phyloP scores from a whole-genome alignment of 495 filamentous ascomycete species.

The Trichoderma virens region DNA sequence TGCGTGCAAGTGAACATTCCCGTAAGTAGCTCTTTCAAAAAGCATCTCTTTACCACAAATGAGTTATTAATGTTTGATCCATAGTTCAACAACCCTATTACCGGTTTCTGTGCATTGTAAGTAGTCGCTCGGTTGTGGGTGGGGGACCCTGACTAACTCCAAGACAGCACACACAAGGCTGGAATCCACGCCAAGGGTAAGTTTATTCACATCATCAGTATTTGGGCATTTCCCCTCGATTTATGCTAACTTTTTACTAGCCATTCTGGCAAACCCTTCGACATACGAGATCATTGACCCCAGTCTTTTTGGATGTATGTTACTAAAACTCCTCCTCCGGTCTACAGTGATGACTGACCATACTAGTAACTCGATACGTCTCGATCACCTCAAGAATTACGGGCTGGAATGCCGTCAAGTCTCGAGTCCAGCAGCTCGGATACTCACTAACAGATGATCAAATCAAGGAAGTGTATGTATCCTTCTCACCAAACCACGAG shows the following conservation, averaged over 20 bases:
- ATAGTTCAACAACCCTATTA: conserved; percentile 68
- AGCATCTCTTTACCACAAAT: too few relatives aligned
- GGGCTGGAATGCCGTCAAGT: conserved; percentile 93
- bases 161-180: conserved; percentile 78
- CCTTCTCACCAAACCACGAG: too few relatives aligned
- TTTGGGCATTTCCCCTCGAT: too few relatives aligned
- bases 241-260: too few relatives aligned
- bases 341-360: too few relatives aligned
- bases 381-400: conserved; percentile 31
- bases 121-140: too few relatives aligned
- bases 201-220: too few relatives aligned
- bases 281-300: conserved; percentile 90
- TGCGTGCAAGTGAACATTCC: conserved; percentile 65
- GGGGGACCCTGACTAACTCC: too few relatives aligned
- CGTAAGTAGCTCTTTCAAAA: too few relatives aligned
- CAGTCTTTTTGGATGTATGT: conserved; percentile 23
- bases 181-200: conserved; percentile 94
- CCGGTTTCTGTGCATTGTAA: neutral
- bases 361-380: too few relatives aligned
- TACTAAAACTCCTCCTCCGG: too few relatives aligned
- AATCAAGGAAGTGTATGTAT: conserved; percentile 75
- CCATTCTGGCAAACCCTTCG: conserved; percentile 44
- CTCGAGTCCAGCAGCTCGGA: conserved; percentile 75
- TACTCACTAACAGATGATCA: conserved; percentile 81
- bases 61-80: too few relatives aligned